A percentile compares a stretch with the other conserved stretches of the same genome.
Conservation (phyloP, 2,329 filamentous ascomycete genomes). For the Penicillium sp. region DNA sequence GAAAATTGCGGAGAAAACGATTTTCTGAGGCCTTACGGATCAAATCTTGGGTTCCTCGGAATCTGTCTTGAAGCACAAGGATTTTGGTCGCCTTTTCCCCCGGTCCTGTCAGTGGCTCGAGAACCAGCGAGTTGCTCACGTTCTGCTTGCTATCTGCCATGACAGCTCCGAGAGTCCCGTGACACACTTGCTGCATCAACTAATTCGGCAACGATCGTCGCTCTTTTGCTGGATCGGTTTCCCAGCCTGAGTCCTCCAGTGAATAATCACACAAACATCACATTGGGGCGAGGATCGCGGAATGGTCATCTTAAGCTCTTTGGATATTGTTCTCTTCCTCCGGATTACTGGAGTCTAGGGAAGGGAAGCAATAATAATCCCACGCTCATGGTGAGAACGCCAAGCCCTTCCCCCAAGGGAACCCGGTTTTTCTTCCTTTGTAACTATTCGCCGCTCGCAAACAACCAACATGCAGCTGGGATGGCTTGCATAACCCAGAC, state of each 20-base stretch:
- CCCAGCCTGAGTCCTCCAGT: neutral
- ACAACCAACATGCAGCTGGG: constrained; percentile 7
- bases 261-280: neutral
- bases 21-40: neutral
- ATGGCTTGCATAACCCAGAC: constrained; percentile 15
- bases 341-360: neutral
- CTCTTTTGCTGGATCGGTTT: neutral
- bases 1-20: neutral
- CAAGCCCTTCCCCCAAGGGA: neutral
- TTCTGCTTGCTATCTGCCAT: neutral
- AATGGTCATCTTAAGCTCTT: neutral
- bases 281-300: neutral
- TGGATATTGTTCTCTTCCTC: neutral
- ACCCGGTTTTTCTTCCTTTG: neutral
- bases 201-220: neutral
- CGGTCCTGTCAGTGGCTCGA: neutral
- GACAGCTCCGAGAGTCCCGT: neutral
- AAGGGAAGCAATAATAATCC: too few species aligned
- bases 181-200: neutral
- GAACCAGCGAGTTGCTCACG: neutral
- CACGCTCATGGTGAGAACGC: neutral
- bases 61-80: neutral
- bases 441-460: constrained; percentile 5
- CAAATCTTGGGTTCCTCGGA: neutral
- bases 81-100: neutral